Evolutionary conservation across 2,329 filamentous ascomycete genomes (phyloP).

Genomic region (Penicillium sclerotigenum): DNA sequence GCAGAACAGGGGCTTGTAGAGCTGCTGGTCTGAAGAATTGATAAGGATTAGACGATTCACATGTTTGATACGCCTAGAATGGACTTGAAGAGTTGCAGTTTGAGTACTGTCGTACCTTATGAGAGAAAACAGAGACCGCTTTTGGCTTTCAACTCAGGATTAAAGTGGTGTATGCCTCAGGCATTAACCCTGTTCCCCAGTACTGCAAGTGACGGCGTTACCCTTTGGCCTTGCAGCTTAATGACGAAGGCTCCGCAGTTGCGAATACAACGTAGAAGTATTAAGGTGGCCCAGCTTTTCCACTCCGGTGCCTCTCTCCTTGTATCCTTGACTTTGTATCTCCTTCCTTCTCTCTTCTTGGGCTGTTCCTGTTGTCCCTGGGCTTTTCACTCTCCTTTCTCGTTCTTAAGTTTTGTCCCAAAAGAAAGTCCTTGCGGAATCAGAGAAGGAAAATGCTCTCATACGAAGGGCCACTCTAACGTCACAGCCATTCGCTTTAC

Average conservation of each 20-base stretch:
- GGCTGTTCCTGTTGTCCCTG: conserved; percentile 9
- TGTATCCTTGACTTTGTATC: conserved; percentile 16
- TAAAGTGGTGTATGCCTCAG: conserved; percentile 16
- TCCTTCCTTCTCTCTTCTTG: conserved; percentile 12
- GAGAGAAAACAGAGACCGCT: conserved; percentile 1
- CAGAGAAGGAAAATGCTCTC: conserved; percentile 30
- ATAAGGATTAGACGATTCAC: conserved; percentile 14
- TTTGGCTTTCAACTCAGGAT: not conserved
- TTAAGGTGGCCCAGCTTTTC: conserved; percentile 10
- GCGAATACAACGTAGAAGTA: conserved; percentile 13
- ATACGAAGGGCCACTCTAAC: conserved; percentile 37
- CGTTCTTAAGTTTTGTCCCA: conserved; percentile 15
- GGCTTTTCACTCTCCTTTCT: conserved; percentile 12
- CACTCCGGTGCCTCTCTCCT: not conserved
- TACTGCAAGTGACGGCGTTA: conserved; percentile 16
- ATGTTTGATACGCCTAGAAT: conserved; percentile 11
- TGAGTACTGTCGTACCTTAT: conserved; percentile 15
- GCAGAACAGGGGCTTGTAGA: conserved; percentile 6
- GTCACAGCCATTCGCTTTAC: conserved; percentile 42
- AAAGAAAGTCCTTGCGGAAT: conserved; percentile 21
- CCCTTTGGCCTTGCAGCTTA: conserved; percentile 16
- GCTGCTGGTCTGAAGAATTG: conserved; percentile 10
- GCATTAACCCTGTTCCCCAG: conserved; percentile 13
- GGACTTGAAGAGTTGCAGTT: not conserved
- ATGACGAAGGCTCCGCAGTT: conserved; percentile 16